phyloP scores from a whole-genome alignment of 257 asterid species.

The Thymus mandschuricus region DNA sequence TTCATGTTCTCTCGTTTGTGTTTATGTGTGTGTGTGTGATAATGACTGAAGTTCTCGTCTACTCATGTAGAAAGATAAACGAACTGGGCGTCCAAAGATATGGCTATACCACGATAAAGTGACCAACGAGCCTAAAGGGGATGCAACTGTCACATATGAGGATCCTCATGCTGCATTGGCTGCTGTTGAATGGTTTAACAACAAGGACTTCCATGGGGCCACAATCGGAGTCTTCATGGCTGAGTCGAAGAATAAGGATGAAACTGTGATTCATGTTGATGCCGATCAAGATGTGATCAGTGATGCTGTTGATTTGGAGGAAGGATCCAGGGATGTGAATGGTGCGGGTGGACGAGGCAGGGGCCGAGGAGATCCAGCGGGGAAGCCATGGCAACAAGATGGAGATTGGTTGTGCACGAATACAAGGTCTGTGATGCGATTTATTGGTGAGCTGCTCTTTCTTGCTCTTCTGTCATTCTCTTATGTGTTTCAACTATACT shows the following conservation, averaged over 20 bases:
- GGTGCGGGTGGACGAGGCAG: slow-evolving; percentile 82
- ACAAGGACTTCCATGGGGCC: slow-evolving; percentile 93
- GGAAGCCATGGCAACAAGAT: slow-evolving; percentile 94
- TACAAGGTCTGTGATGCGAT: slow-evolving; percentile 99
- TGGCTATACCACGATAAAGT: slow-evolving; percentile 92
- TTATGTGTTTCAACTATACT: slow-evolving; percentile 18
- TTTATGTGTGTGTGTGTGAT: slow-evolving; percentile 6
- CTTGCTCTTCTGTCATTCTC: slow-evolving; percentile 50
- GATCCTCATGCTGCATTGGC: slow-evolving; percentile 99
- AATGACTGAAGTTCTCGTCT: slow-evolving; percentile 30
- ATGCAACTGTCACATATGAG: slow-evolving; percentile 97
- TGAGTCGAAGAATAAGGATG: slow-evolving; percentile 87
- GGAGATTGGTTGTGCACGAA: slow-evolving; percentile 97
- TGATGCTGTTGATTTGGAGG: slow-evolving; percentile 59
- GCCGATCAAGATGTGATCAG: slow-evolving; percentile 43
- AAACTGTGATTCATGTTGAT: slow-evolving; percentile 41
- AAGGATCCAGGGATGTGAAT: slow-evolving; percentile 53
- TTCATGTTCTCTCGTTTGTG: slow-evolving; percentile 4
- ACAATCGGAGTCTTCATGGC: slow-evolving; percentile 86
- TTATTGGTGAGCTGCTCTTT: slow-evolving; percentile 95
- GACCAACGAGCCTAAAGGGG: slow-evolving; percentile 96
- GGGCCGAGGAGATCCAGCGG: slow-evolving; percentile 80
- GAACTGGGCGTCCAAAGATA: slow-evolving; percentile 93
- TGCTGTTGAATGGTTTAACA: slow-evolving; percentile 97
- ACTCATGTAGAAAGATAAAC: slow-evolving; percentile 78